Evolutionary conservation across 1,284 basidiomycete genomes (phyloP), one percentile per base, ranked within the genome.

Genomic region (Takashimella tepidaria): DNA sequence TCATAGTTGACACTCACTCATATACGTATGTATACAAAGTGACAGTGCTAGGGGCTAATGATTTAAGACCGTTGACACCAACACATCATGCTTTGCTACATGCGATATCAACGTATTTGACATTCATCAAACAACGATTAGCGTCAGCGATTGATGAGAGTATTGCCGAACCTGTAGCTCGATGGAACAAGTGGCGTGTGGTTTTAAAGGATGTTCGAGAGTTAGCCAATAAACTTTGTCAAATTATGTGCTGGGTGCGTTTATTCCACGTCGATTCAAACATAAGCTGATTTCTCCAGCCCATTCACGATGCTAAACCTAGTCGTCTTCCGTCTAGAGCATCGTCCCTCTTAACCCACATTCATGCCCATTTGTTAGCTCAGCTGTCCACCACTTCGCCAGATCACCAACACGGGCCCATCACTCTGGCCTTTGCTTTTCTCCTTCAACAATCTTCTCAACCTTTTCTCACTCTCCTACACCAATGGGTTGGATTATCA

Each of bases 41-140:
- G n/a, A n/a, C n/a, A n/a, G n/a, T n/a, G n/a, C 21, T 27, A 45
- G 41, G 16, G 20, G 51, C 45, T 57, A 13, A 47, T 20, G 1
- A 0, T 16, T 23, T 8, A 47, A 74, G 72, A 10, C 62, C 66
- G 0, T 47, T 70, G 19, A 72, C 72, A 0, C 64, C 70, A 0
- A 74, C 72, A 0, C 72, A 74, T 54, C 73, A 73, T 45, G 71
- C 72, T 1, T 57, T 75, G 0, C 51, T 72, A 11, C 62, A 72
- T 51, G 64, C 63, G 4, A 52, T 72, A 2, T 66, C 66, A 44
- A 68, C 66, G 1, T 65, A 69, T 25, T 49, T 73, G 10, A 66
- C 66, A 0, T 68, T 64, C 51, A 56, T 73, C 52, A 67, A 66
- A 47, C 59, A 66, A 21, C 58, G 62, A 2, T 54, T 73, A 3